Base-by-base conservation (phyloP, 1,284 basidiomycete species). In the Psilocybe mexicana region DNA sequence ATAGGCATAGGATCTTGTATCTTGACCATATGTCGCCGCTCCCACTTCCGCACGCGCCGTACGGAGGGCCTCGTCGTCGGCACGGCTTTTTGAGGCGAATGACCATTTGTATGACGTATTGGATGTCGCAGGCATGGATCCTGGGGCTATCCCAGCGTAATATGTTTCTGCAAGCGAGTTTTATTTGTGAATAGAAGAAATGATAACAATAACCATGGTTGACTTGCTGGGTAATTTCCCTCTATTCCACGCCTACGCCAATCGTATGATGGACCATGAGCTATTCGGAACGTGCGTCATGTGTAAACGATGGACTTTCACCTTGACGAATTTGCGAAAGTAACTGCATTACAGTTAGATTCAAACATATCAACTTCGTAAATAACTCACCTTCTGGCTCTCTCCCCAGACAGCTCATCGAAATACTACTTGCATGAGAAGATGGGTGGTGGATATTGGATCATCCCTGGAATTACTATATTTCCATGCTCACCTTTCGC, bases 321-420 rank as follows among this genome's bases (percentile, higher is more conserved):
- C 87, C 82, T 91, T 91, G 45, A 91, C 84, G 65, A 92, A 92
- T 73, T 91, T 92, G 66, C 85, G 86, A 69, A 93, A 93, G 69
- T 92, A 92, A 67, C 90, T 91, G 69, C 38, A 44, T 70, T 64
- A 63, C 51, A 63, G 63, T 72, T 70, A 66, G 65, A 71, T 63
- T 58, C 64, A 60, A 70, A 60, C 54, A 57, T 55, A 36, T 40
- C 61, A 63, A 61, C 51, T 42, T 59, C 61, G 42, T 24, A 52
- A 58, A 44, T 54, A 35, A 67, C 83, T 68, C 71, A 90, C 88
- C 84, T 90, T 66, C 88, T 79, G 7, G 90, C 83, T 68, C 77
- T 85, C 24, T 92, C 89, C 40, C 90, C 84, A 11, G 86, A 83
- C 51, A 92, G 77, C 60, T 90, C 86, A 61, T 90, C 86, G 67